phyloP scores from a whole-genome alignment of 2,329 filamentous ascomycete species.

The Phaeosphaeriaceae sp. region DNA sequence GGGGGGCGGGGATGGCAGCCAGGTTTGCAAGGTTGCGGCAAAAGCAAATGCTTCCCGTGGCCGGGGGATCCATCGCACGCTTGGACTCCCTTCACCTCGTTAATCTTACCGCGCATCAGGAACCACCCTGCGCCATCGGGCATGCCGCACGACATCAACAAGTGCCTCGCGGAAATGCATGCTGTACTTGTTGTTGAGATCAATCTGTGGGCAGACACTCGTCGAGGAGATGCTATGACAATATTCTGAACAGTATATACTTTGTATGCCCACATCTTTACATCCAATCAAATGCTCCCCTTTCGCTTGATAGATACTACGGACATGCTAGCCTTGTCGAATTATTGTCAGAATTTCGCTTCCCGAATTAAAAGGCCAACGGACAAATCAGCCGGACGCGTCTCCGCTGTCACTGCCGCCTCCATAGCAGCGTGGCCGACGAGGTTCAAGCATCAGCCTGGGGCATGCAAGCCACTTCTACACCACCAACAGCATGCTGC shows the following conservation, averaged over 20 bases:
- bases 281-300: background rate
- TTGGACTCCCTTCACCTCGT: conserved; percentile 1
- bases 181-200: background rate
- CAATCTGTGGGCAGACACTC: background rate
- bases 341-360: background rate
- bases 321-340: background rate
- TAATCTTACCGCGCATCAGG: conserved; percentile 4
- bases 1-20: background rate
- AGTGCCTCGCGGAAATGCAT: background rate
- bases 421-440: background rate
- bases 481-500: conserved; percentile 4
- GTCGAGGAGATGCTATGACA: no score
- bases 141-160: background rate
- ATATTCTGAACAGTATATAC: no score
- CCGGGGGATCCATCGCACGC: background rate
- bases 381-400: background rate
- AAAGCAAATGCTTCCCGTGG: conserved; percentile 2
- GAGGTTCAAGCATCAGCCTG: background rate
- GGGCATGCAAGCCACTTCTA: conserved; percentile 2
- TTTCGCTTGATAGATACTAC: background rate
- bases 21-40: background rate
- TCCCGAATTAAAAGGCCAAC: background rate
- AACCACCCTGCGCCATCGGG: conserved; percentile 1
- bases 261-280: background rate
- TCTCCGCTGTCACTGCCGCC: conserved; percentile 4